phyloP scores from a whole-genome alignment of 2,329 filamentous ascomycete genomes.

The Westerdykella aurantiaca region DNA sequence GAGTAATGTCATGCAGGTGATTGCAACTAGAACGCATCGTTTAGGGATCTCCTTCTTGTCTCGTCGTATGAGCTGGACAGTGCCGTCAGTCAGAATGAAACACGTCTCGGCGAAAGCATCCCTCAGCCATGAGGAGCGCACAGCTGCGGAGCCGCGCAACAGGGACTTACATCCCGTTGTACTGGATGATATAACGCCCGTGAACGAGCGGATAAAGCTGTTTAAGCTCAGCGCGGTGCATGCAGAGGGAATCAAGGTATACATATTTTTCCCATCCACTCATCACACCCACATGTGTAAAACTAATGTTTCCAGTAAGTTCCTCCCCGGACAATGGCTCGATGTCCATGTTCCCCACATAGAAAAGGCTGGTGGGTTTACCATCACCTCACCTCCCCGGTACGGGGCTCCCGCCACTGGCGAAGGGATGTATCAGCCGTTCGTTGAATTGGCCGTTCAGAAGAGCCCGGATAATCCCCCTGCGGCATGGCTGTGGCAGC shows the following conservation, averaged over 20 bases:
- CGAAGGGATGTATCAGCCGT: conserved; percentile 33
- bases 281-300: conserved; percentile 12
- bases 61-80: too few species aligned
- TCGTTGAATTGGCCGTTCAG: conserved; percentile 75
- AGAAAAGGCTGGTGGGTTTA: conserved; percentile 74
- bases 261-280: conserved; percentile 10
- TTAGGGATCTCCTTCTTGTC: too few species aligned
- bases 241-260: conserved; percentile 47
- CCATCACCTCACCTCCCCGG: conserved; percentile 71
- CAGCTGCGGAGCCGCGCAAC: conserved; percentile 66
- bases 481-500: conserved; percentile 68
- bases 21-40: too few species aligned
- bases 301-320: conserved; percentile 46
- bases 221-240: conserved; percentile 57
- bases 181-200: conserved; percentile 54
- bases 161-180: conserved; percentile 58
- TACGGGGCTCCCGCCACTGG: conserved; percentile 36
- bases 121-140: conserved; percentile 61
- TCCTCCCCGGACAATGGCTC: conserved; percentile 81
- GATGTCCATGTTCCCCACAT: conserved; percentile 71
- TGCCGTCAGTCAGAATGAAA: too few species aligned
- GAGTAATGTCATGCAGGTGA: too few species aligned
- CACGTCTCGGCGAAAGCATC: conserved; percentile 22
- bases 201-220: conserved; percentile 64
- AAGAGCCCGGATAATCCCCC: conserved; percentile 63